These are phyloP conservation scores for Cunninghamia lanceolata DNA, from an alignment of 75 land plant genomes.

Conservation along the genomic window DNA sequence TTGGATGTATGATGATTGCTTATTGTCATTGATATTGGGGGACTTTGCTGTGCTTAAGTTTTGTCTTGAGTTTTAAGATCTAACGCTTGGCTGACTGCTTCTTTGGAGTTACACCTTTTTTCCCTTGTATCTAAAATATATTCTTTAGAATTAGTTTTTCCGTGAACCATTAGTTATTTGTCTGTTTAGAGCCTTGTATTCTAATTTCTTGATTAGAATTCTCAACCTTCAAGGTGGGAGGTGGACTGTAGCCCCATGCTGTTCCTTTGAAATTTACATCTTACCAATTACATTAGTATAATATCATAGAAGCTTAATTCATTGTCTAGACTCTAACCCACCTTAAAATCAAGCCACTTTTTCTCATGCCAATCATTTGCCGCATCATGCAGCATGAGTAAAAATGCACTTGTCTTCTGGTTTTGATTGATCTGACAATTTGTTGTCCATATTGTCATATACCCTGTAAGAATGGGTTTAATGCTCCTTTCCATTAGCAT, in stretches of 20 bases:
- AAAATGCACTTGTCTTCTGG: neutral
- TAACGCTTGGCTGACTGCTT: too few relatives aligned
- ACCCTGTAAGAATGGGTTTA: neutral
- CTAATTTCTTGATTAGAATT: neutral
- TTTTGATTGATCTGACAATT: neutral
- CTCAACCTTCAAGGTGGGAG: neutral
- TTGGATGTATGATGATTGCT: too few relatives aligned
- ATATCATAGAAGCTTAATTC: neutral
- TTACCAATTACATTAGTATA: neutral
- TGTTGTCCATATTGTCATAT: neutral
- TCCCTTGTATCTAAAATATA: too few relatives aligned
- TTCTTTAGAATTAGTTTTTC: too few relatives aligned
- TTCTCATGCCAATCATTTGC: neutral
- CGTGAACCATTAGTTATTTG: neutral
- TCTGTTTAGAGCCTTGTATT: neutral
- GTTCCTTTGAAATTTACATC: neutral
- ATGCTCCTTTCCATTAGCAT: neutral
- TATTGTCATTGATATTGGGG: too few relatives aligned
- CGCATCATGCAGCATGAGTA: neutral
- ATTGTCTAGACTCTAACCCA: neutral
- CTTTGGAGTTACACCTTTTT: too few relatives aligned
- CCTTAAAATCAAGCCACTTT: neutral
- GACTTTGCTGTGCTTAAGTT: too few relatives aligned
- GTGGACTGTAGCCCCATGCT: neutral
- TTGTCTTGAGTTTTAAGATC: too few relatives aligned